A percentile compares a stretch with the other conserved stretches of the same genome.
Conservation (phyloP, 2,329 filamentous ascomycete genomes). For the Venturia asperata region DNA sequence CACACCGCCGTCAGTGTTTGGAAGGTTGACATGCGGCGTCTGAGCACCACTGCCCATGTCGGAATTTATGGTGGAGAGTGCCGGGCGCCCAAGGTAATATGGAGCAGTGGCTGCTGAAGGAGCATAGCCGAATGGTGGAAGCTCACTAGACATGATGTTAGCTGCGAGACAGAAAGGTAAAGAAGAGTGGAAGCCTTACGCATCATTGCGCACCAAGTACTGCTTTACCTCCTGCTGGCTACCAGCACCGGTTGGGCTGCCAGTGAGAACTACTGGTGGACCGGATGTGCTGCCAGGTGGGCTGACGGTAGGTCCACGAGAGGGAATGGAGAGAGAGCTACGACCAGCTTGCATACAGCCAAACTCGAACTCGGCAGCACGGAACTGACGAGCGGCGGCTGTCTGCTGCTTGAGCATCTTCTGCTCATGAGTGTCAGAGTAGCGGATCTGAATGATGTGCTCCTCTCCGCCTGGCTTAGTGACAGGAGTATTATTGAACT, state of each 20-base stretch:
- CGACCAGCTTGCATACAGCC: constrained; percentile 35
- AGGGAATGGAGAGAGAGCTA: constrained; percentile 27
- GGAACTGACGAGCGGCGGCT: constrained; percentile 88
- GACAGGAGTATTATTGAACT: constrained; percentile 66
- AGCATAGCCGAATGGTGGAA: not conserved
- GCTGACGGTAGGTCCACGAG: constrained; percentile 31
- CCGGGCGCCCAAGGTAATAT: constrained; percentile 10
- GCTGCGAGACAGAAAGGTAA: constrained; percentile 21
- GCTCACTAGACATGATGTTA: constrained; percentile 1
- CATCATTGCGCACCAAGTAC: constrained; percentile 14
- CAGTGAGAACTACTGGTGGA: constrained; percentile 9
- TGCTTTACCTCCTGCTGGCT: constrained; percentile 5
- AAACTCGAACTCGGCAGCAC: constrained; percentile 77
- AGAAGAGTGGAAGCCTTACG: constrained; percentile 11
- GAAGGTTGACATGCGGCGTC: constrained; percentile 17
- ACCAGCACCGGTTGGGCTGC: constrained; percentile 7
- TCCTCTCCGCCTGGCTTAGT: constrained; percentile 63
- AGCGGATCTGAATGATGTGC: constrained; percentile 83
- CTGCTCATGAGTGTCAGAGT: constrained; percentile 92
- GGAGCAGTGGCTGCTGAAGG: not conserved
- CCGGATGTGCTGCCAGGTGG: constrained; percentile 23
- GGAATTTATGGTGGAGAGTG: constrained; percentile 17
- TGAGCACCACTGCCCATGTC: constrained; percentile 14
- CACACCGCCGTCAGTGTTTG: constrained; percentile 16
- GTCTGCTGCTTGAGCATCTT: constrained; percentile 96